These are phyloP conservation scores for Fusarium oligoseptatum DNA, from an alignment of 2,329 filamentous ascomycete species.

Conservation along the genomic window DNA sequence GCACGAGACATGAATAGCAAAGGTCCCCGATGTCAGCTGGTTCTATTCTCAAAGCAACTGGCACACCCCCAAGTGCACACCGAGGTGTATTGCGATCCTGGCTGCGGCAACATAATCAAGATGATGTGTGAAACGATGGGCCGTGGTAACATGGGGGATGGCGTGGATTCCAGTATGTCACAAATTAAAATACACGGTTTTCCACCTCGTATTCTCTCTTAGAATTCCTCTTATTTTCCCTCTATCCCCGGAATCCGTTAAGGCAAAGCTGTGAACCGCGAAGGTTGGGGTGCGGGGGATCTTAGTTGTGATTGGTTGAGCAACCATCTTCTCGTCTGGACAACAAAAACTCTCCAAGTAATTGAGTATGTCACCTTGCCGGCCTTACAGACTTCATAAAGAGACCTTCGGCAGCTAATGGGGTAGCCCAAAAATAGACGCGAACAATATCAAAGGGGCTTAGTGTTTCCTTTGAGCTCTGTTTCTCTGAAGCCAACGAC, in stretches of 20 bases:
- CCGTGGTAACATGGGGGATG: too few relatives aligned
- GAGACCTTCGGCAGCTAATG: too few relatives aligned
- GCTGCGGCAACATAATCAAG: too few relatives aligned
- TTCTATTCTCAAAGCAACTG: too few relatives aligned
- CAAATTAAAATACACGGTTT: too few relatives aligned
- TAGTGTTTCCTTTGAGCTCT: neutral
- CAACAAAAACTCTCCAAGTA: neutral
- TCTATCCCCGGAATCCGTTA: neutral
- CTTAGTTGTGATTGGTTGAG: neutral
- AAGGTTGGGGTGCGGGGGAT: neutral
- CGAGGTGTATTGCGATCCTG: too few relatives aligned
- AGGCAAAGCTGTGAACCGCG: neutral
- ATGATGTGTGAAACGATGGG: too few relatives aligned
- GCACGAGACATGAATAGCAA: too few relatives aligned
- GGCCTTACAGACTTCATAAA: neutral
- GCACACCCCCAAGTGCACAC: too few relatives aligned
- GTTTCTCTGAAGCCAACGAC: neutral
- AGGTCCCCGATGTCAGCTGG: too few relatives aligned
- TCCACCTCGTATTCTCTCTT: neutral
- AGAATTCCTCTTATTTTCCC: neutral
- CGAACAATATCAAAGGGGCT: neutral
- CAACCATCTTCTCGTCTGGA: neutral
- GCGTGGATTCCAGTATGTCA: too few relatives aligned
- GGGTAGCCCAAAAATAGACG: neutral
- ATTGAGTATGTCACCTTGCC: neutral